A percentile compares a stretch with the other conserved stretches of the same genome.
These are phyloP conservation scores for Termitomyces heimii DNA, from an alignment of 768 basidiomycete species.

Conservation along the genomic window DNA sequence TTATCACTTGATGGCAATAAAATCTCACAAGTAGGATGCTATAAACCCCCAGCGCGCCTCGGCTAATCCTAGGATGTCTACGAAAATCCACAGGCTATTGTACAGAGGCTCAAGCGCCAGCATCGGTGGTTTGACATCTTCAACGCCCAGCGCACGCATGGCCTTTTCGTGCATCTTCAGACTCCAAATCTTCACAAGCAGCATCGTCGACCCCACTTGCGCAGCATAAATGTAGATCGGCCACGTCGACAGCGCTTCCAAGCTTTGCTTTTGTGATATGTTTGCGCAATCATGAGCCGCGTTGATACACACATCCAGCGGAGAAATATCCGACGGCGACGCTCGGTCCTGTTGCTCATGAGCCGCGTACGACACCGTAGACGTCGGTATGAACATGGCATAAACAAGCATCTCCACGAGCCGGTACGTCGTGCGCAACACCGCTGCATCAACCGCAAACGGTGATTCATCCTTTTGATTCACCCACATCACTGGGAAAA, in stretches of 20 bases:
- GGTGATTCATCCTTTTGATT: constrained; percentile 38
- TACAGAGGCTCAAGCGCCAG: constrained; percentile 28
- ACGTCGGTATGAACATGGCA: constrained; percentile 52
- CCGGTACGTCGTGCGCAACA: constrained; percentile 55
- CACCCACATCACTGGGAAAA: constrained; percentile 52
- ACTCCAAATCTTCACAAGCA: constrained; percentile 57
- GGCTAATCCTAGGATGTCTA: constrained; percentile 34
- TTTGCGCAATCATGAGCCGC: constrained; percentile 56
- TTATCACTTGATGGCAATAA: neutral
- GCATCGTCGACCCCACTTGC: constrained; percentile 44
- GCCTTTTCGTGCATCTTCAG: constrained; percentile 39
- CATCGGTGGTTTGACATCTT: constrained; percentile 29
- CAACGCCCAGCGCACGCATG: constrained; percentile 17
- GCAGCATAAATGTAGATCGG: constrained; percentile 38
- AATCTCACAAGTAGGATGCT: constrained; percentile 26
- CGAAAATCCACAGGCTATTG: constrained; percentile 32
- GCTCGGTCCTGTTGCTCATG: constrained; percentile 8
- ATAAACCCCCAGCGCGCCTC: constrained; percentile 29
- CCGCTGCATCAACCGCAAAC: constrained; percentile 53
- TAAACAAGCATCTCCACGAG: constrained; percentile 53
- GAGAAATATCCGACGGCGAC: constrained; percentile 34
- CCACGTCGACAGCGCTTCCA: constrained; percentile 35
- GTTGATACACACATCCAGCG: constrained; percentile 51
- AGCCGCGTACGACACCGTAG: neutral
- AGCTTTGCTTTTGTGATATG: constrained; percentile 49